phyloP scores from a whole-genome alignment of 2,329 filamentous ascomycete genomes.

The Venturia oleaginea region DNA sequence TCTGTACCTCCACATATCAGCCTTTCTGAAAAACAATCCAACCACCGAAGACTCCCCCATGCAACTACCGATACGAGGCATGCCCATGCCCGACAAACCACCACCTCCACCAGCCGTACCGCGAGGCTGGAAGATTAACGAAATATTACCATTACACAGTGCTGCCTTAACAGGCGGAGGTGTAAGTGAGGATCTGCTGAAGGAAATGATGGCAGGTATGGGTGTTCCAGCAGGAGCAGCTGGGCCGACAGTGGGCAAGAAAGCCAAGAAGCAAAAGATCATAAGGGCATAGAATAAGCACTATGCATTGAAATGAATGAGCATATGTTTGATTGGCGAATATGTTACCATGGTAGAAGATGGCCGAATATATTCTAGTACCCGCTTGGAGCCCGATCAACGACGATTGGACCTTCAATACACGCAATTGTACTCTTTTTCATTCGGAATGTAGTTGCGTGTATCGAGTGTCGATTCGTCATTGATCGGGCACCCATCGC shows the following conservation, averaged over 20 bases:
- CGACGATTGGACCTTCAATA: too few relatives aligned
- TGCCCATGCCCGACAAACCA: constrained; percentile 59
- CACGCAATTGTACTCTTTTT: too few relatives aligned
- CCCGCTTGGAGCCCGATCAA: too few relatives aligned
- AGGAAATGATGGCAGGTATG: constrained; percentile 97
- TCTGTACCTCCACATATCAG: constrained; percentile 70
- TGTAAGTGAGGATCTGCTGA: constrained; percentile 86
- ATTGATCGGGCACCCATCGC: too few relatives aligned
- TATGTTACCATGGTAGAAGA: background rate
- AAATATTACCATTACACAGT: constrained; percentile 76
- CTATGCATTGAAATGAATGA: background rate
- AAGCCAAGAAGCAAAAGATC: constrained; percentile 12
- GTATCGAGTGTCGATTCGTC: too few relatives aligned
- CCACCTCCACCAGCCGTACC: constrained; percentile 55
- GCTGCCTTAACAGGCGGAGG: constrained; percentile 87
- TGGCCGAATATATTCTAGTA: too few relatives aligned
- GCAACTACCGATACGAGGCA: constrained; percentile 62
- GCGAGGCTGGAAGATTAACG: constrained; percentile 82
- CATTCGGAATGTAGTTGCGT: too few relatives aligned
- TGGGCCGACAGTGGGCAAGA: constrained; percentile 6
- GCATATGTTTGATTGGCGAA: background rate
- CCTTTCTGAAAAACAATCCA: constrained; percentile 68
- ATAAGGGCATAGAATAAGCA: background rate
- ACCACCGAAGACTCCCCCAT: constrained; percentile 65
- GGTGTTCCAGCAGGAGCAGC: constrained; percentile 1